Evolutionary conservation across 2,329 filamentous ascomycete genomes (phyloP).

Genomic region (Pseudohalonectria lignicola): DNA sequence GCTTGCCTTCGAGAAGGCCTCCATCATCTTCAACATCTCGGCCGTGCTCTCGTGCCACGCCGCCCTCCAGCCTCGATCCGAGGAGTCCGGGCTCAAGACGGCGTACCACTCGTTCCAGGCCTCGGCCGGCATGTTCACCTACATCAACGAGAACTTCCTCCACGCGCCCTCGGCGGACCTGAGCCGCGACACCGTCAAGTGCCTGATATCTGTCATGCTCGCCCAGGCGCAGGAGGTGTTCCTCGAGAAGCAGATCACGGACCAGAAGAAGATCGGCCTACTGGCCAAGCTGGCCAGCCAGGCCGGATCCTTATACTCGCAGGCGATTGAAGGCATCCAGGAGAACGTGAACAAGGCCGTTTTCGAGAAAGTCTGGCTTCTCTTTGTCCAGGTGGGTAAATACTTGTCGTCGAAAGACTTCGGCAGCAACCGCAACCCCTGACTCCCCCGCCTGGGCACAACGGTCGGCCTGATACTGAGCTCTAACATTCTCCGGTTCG

Average conservation of each 20-base stretch:
- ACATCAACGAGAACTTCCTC: slow-evolving; percentile 99
- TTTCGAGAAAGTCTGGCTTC: slow-evolving; percentile 89
- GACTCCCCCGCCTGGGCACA: no score
- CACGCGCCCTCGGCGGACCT: slow-evolving; percentile 95
- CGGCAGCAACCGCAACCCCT: no score
- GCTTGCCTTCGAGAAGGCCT: slow-evolving; percentile 94
- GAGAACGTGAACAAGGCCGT: slow-evolving; percentile 85
- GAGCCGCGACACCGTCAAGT: slow-evolving; percentile 91
- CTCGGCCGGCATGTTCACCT: slow-evolving; percentile 98
- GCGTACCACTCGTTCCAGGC: slow-evolving; percentile 98
- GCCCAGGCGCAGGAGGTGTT: slow-evolving; percentile 97
- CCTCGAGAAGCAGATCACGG: slow-evolving; percentile 86
- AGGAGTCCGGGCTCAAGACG: slow-evolving; percentile 88
- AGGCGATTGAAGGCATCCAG: slow-evolving; percentile 81
- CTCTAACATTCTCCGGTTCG: no score
- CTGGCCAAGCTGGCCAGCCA: slow-evolving; percentile 90
- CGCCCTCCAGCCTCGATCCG: slow-evolving; percentile 80
- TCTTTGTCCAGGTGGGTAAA: slow-evolving; percentile 66
- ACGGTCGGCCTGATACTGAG: no score
- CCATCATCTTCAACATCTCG: slow-evolving; percentile 98
- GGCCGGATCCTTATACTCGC: slow-evolving; percentile 75
- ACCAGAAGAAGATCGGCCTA: slow-evolving; percentile 85
- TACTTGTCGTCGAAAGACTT: no score
- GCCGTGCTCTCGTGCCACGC: slow-evolving; percentile 94
- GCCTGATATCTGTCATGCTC: slow-evolving; percentile 82